Conservation (phyloP, 768 basidiomycete genomes). For the Mrakia hoshinonis region DNA sequence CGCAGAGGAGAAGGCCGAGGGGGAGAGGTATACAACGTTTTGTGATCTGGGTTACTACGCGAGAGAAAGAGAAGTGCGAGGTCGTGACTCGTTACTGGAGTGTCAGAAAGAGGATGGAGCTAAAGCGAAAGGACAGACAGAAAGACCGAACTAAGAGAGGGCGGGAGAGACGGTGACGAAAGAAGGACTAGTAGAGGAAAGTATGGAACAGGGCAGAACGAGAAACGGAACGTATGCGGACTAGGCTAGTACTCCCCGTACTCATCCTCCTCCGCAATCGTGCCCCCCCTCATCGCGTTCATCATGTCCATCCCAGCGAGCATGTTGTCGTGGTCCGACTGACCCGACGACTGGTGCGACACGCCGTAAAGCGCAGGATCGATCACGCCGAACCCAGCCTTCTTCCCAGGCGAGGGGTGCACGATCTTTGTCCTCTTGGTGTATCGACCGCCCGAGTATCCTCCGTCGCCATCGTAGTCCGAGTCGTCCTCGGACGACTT, state of each 20-base stretch:
- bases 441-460: not conserved
- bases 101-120: no score
- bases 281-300: conserved; percentile 7
- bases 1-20: not conserved
- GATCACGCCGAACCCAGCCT: not conserved
- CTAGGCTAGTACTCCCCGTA: not conserved
- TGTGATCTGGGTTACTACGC: not conserved
- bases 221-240: not conserved
- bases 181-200: not conserved
- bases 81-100: not conserved
- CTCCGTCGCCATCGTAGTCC: not conserved
- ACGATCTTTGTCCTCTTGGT: not conserved
- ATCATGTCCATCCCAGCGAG: not conserved
- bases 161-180: not conserved
- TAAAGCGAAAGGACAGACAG: no score
- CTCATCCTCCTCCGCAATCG: not conserved
- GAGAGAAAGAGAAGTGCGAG: not conserved
- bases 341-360: no score
- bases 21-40: not conserved
- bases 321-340: not conserved
- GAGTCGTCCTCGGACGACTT: not conserved
- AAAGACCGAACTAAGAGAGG: not conserved
- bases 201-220: not conserved
- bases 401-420: not conserved
- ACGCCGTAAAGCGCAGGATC: not conserved